A percentile compares a stretch with the other conserved stretches of the same genome.
phyloP scores from a whole-genome alignment of 257 asterid species.

The Salvia miltiorrhiza region DNA sequence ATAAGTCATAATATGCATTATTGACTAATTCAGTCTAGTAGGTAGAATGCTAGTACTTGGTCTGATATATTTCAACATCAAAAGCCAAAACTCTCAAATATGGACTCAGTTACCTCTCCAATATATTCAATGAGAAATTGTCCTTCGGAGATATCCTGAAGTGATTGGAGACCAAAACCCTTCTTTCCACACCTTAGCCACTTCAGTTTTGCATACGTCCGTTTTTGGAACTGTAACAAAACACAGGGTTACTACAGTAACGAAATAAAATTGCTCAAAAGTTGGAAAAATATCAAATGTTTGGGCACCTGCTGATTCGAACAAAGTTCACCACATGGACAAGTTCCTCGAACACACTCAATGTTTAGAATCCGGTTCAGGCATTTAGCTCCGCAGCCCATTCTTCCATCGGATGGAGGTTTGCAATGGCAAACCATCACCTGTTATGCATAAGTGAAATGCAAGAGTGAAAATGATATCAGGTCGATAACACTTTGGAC shows the following conservation, averaged over 20 bases:
- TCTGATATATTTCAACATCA: slow-evolving; percentile 3
- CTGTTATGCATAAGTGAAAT: slow-evolving; percentile 36
- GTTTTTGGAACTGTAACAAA: slow-evolving; percentile 76
- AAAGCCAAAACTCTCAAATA: not conserved
- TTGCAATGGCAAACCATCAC: slow-evolving; percentile 97
- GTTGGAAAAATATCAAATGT: slow-evolving; percentile 3
- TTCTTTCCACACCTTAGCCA: slow-evolving; percentile 83
- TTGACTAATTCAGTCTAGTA: slow-evolving; percentile 15
- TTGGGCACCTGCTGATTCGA: slow-evolving; percentile 78
- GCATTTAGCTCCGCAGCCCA: slow-evolving; percentile 83
- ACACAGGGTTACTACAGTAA: slow-evolving; percentile 13
- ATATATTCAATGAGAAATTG: slow-evolving; percentile 88
- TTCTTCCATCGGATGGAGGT: slow-evolving; percentile 62
- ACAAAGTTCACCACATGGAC: slow-evolving; percentile 85
- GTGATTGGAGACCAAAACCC: slow-evolving; percentile 83
- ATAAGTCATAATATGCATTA: slow-evolving; percentile 9
- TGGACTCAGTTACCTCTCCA: slow-evolving; percentile 70
- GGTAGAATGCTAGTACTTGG: slow-evolving; percentile 9
- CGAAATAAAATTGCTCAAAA: slow-evolving; percentile 4
- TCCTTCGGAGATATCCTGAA: slow-evolving; percentile 69
- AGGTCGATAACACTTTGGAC: slow-evolving; percentile 4
- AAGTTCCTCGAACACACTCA: slow-evolving; percentile 79
- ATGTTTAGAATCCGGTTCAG: slow-evolving; percentile 85
- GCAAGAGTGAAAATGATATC: not conserved
- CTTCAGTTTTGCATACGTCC: slow-evolving; percentile 64